Base-by-base conservation (phyloP, 176 grass and related monocot species). In the maize (Zea mays) region DNA sequence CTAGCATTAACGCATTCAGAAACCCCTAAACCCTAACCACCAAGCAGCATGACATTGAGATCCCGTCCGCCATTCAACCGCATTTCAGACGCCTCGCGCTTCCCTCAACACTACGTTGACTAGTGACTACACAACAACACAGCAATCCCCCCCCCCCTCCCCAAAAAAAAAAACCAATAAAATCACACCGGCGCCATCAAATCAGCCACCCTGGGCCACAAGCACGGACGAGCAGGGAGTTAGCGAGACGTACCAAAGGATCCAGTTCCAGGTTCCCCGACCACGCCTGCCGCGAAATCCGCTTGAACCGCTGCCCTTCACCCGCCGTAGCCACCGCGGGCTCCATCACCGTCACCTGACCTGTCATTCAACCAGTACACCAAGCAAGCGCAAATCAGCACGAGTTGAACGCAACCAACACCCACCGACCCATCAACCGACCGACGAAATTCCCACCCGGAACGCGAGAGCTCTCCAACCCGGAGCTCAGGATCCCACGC, bases 301-400 rank as follows among this genome's bases (percentile, higher is more conserved):
- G 78, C 82, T 79, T 93, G 84, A 97, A 97, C 68, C 94, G 83
- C 69, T 87, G 91, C 19, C 91, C 89, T 79, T 89, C 87, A 15
- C 82, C 81, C 8, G 89, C 72, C 60, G 65, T 27, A 71, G 45
- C 77, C 46, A 70, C 88, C 60, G 88, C 84, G 72, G 82, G 82
- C 75, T 88, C 82, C 86, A 84, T 84, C 34, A 57, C 65, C 48
- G 58, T 60, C 82, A 36, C 76, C 77, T 88, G 75, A 83, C 44
- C 62, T 49, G 47, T n/a, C 79, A 51, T 19, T 72, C 56, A 74
- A 73, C 34, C 41, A 64, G 11, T 44, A 83, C 42, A 76, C 42
- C 20, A 46, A 27, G 27, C 27, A 27, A 62, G 51, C 50, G 77
- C 77, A 17, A 82, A 73, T 62, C 72, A 57, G 42, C 59, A 72